phyloP scores from a whole-genome alignment of 306 rosid genomes.

The Glycine tomentella region DNA sequence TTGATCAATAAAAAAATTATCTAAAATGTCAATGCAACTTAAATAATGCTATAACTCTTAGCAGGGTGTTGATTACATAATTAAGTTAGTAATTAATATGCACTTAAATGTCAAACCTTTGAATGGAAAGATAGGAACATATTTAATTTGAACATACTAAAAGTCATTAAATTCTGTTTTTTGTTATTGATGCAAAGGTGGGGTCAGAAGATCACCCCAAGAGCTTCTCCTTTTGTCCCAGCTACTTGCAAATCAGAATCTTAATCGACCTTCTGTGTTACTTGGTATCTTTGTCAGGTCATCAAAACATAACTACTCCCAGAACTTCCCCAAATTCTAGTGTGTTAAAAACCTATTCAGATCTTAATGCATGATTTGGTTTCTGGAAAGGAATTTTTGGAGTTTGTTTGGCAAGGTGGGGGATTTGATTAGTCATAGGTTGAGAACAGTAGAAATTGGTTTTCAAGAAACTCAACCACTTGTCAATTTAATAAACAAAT shows the following conservation, averaged over 20 bases:
- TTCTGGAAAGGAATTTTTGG: conserved; percentile 45
- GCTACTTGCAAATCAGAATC: conserved; percentile 74
- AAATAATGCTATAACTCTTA: neutral
- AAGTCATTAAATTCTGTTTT: conserved; percentile 50
- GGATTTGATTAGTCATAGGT: conserved; percentile 67
- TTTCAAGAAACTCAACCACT: conserved; percentile 43
- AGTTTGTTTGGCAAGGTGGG: conserved; percentile 44
- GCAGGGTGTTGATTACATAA: neutral
- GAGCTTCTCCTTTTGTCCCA: conserved; percentile 56
- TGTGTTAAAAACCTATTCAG: conserved; percentile 19
- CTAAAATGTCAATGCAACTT: neutral
- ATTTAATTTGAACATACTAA: conserved; percentile 37
- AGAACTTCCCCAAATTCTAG: conserved; percentile 40
- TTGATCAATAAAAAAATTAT: neutral
- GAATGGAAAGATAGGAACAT: neutral
- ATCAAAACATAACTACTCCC: conserved; percentile 58
- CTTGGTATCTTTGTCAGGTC: conserved; percentile 68
- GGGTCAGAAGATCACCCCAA: conserved; percentile 60
- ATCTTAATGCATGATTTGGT: conserved; percentile 55
- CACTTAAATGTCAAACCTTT: neutral
- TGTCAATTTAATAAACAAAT: conserved; percentile 25
- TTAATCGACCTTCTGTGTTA: conserved; percentile 59
- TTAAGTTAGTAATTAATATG: conserved; percentile 22
- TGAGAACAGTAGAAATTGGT: conserved; percentile 30
- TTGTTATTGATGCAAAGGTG: conserved; percentile 52